Base-by-base conservation (phyloP, 2,329 filamentous ascomycete species). In the Metarhizium rileyi region DNA sequence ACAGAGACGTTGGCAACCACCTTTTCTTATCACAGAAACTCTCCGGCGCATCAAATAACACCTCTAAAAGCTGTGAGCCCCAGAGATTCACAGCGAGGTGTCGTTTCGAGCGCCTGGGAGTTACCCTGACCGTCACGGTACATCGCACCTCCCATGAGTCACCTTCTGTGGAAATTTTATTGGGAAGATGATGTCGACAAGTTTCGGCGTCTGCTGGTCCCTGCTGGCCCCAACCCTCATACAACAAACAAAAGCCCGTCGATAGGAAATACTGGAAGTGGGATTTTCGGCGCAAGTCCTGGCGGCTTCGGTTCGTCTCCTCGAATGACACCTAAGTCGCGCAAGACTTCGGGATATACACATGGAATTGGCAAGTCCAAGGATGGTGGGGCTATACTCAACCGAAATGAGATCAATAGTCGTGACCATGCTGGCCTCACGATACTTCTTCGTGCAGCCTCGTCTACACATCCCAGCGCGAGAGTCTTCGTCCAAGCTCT, bases 121-220 rank as follows among this genome's bases (percentile, higher is more conserved):
- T 40, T 41, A 47, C 26, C 12, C 44, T n/a, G 27, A 28, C 35
- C 12, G 18, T 27, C 20, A 45, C 18, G 14, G 26, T 41, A 23
- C 49, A 35, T 58, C 53, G 61, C 60, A 51, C 57, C 56, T 56
- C 66, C 81, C 82, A 93, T 97, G 91, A 97, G 88, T 84, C 86
- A 90, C 75, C 81, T 86, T 80, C 83, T 98, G 69, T 96, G 91
- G 91, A 90, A 90, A 79, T 88, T 81, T 68, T 97, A 91, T 69
- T 86, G 94, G 76, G 86, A 96, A 82, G 87, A 96, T 79, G 90
- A 98, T 82, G 86, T 95, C 82, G 90, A 95, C 68, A 83, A 75
- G 66, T 97, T 98, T 79, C 86, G 87, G 73, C 86, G 85, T 74
- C 80, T 94, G 65, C 79, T 98, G 78, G 84, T 84, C 64, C 81